Conservation (phyloP, 441 rosid genomes). For the Corymbia citriodora region DNA sequence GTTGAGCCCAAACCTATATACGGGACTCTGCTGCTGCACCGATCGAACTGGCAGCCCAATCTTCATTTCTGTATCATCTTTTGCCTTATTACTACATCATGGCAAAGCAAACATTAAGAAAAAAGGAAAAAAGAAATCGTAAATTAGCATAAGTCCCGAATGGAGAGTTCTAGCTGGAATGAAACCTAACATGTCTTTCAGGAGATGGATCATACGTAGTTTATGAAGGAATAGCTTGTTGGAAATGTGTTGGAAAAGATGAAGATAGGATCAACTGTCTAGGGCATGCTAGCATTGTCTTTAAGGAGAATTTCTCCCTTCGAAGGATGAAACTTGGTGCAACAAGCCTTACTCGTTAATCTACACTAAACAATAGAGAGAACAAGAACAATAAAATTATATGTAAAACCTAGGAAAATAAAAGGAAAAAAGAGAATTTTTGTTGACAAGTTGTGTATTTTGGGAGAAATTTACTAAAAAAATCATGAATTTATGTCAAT, state of each 20-base stretch:
- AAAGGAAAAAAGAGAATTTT: not conserved
- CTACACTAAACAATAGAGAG: not conserved
- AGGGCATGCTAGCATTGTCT: not conserved
- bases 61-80: not conserved
- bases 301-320: no score
- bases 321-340: no score
- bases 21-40: not conserved
- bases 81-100: fast-evolving
- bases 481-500: no score
- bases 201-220: not conserved
- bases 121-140: no score
- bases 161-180: not conserved
- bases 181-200: not conserved
- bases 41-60: not conserved
- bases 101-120: not conserved
- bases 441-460: not conserved
- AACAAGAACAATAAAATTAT: not conserved
- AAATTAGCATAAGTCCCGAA: not conserved
- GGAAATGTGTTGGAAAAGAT: not conserved
- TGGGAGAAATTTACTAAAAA: not conserved
- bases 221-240: not conserved
- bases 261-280: not conserved
- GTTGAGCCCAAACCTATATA: not conserved
- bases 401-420: not conserved
- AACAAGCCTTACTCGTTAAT: no score